Evolutionary conservation across 306 rosid species (phyloP).

Genomic region (Trifolium fragiferum): DNA sequence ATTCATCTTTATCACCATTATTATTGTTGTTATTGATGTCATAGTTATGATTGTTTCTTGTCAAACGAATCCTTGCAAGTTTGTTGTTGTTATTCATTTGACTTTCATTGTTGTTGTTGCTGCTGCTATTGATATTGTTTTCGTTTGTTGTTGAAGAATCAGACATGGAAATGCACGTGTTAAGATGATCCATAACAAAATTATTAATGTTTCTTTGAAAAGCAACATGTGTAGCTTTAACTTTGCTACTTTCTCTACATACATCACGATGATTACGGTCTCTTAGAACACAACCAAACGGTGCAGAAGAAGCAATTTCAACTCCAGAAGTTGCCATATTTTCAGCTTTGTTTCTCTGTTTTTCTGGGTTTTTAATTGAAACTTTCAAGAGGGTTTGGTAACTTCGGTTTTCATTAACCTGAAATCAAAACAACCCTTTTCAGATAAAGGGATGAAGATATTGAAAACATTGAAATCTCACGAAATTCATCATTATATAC

Average conservation of each 20-base stretch:
- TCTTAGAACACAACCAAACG: slow-evolving; percentile 72
- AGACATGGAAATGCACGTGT: slow-evolving; percentile 53
- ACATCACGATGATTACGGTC: slow-evolving; percentile 64
- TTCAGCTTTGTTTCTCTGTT: not conserved
- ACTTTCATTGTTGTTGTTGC: not conserved
- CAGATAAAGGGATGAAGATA: slow-evolving; percentile 22
- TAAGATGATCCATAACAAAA: slow-evolving; percentile 63
- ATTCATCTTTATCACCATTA: slow-evolving; percentile 1
- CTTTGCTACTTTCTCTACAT: slow-evolving; percentile 52
- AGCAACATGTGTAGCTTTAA: slow-evolving; percentile 29
- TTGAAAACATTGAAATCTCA: slow-evolving; percentile 41
- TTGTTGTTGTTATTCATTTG: not conserved
- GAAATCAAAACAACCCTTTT: slow-evolving; percentile 43
- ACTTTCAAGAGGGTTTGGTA: not conserved
- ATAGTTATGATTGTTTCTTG: not conserved
- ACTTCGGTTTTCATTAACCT: not conserved
- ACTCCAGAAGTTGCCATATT: slow-evolving; percentile 79
- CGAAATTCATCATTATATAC: slow-evolving; percentile 4
- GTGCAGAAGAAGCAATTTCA: slow-evolving; percentile 61
- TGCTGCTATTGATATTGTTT: not conserved
- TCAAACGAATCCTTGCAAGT: slow-evolving; percentile 18
- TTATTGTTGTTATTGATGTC: not conserved
- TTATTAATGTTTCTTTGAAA: slow-evolving; percentile 59
- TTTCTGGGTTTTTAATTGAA: not conserved
- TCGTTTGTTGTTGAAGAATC: slow-evolving; percentile 41